A percentile compares a stretch with the other conserved stretches of the same genome.
These are phyloP conservation scores for Polytrichum formosum DNA, from an alignment of 225 moss, liverwort and hornwort genomes.

Conservation along the genomic window DNA sequence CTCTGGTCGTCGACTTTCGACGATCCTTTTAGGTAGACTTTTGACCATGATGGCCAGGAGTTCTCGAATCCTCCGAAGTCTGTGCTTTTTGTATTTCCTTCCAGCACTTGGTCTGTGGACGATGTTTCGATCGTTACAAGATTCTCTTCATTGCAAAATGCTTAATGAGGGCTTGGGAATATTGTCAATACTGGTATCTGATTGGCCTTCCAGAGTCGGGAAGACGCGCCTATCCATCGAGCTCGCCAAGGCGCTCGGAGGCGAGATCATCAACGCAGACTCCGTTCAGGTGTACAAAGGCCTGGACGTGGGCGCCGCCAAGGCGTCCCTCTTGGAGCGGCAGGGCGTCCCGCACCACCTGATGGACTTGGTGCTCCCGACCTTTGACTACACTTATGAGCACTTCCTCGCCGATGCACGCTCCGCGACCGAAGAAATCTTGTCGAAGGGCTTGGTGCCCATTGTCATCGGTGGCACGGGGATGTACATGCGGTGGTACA, in stretches of 20 bases:
- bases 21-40: no score
- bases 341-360: slow-evolving; percentile 21
- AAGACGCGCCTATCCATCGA: slow-evolving; percentile 10
- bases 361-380: slow-evolving; percentile 14
- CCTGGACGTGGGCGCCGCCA: slow-evolving; percentile 16
- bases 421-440: not conserved
- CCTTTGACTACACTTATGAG: slow-evolving; percentile 13
- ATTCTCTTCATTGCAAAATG: no score
- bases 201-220: slow-evolving; percentile 3
- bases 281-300: slow-evolving; percentile 23
- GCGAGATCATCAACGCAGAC: slow-evolving; percentile 23
- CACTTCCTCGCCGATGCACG: slow-evolving; percentile 8
- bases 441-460: slow-evolving; percentile 4
- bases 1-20: no score
- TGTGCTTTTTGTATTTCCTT: no score
- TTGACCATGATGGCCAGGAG: no score
- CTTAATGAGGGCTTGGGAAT: no score
- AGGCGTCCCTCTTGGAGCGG: slow-evolving; percentile 7
- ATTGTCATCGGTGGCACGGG: slow-evolving; percentile 18
- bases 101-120: no score
- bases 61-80: no score
- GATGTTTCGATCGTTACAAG: no score
- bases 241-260: slow-evolving; percentile 13
- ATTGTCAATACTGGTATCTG: no score
- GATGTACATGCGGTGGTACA: slow-evolving; percentile 17